Evolutionary conservation across 345 rosid genomes (phyloP).

Genomic region (Clarkia xantiana): DNA sequence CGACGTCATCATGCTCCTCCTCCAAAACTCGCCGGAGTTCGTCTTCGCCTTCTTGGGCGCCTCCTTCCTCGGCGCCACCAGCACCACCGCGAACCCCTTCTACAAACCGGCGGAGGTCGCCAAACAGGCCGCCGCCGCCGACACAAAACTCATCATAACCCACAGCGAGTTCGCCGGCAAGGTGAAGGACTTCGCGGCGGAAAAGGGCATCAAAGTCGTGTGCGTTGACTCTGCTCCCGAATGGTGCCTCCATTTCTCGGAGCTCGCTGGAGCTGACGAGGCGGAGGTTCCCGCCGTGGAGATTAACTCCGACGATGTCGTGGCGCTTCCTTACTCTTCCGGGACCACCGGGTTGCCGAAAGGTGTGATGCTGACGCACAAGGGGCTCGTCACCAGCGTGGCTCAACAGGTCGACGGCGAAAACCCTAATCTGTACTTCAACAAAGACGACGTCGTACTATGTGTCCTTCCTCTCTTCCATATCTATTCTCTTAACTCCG

Average conservation of each 20-base stretch:
- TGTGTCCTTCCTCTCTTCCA: conserved; percentile 78
- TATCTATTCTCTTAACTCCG: conserved; percentile 55
- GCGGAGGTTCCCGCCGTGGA: conserved; percentile 18
- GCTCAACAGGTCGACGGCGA: conserved; percentile 95
- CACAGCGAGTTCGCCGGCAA: conserved; percentile 43
- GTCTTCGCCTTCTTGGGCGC: conserved; percentile 68
- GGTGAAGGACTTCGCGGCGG: conserved; percentile 22
- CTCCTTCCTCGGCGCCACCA: conserved; percentile 46
- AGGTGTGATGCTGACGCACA: conserved; percentile 90
- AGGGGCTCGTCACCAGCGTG: conserved; percentile 59
- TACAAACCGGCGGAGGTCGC: conserved; percentile 57
- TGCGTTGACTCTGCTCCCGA: conserved; percentile 29
- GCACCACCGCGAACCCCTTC: conserved; percentile 76
- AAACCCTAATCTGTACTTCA: conserved; percentile 66
- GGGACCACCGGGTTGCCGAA: conserved; percentile 93
- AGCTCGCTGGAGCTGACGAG: conserved; percentile 34
- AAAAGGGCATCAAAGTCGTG: conserved; percentile 20
- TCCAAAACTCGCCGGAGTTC: conserved; percentile 59
- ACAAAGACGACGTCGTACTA: conserved; percentile 52
- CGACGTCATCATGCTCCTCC: conserved; percentile 65
- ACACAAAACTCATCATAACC: conserved; percentile 42
- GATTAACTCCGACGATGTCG: conserved; percentile 50
- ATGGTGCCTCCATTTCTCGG: conserved; percentile 51
- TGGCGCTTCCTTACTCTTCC: conserved; percentile 84
- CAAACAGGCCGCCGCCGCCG: conserved; percentile 53